These are phyloP conservation scores for Candida freyschussii DNA, from an alignment of 1,139 yeast genomes.

Conservation along the genomic window DNA sequence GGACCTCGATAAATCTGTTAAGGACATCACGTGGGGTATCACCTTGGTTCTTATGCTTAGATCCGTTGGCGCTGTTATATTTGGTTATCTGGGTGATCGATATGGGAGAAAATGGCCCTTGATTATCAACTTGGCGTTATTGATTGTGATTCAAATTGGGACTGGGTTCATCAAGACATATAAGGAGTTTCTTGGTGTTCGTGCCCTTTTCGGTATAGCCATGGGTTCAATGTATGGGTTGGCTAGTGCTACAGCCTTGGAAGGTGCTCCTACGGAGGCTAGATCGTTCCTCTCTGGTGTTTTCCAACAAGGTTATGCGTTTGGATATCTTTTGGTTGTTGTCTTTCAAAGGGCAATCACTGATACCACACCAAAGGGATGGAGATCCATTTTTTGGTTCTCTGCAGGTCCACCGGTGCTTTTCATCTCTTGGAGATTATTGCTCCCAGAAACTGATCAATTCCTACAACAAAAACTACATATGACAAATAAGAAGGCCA, in stretches of 20 bases:
- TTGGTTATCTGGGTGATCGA: conserved; percentile 62
- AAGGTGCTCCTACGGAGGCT: conserved; percentile 49
- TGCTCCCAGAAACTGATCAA: conserved; percentile 59
- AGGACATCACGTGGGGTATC: conserved; percentile 61
- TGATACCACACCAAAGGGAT: conserved; percentile 42
- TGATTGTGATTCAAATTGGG: conserved; percentile 61
- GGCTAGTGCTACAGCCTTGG: conserved; percentile 64
- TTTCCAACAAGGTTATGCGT: conserved; percentile 69
- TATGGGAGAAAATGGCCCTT: conserved; percentile 75
- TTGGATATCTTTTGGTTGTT: conserved; percentile 63
- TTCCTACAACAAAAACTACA: conserved; percentile 35
- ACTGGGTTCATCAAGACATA: conserved; percentile 67
- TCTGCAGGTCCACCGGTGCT: conserved; percentile 65
- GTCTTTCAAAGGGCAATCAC: conserved; percentile 59
- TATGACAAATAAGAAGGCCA: conserved; percentile 26
- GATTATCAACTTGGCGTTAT: conserved; percentile 45
- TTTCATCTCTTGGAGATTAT: conserved; percentile 49
- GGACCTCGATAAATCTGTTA: conserved; percentile 13
- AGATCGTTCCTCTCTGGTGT: conserved; percentile 62
- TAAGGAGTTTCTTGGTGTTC: conserved; percentile 61
- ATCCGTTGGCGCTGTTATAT: conserved; percentile 70
- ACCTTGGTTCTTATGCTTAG: conserved; percentile 76
- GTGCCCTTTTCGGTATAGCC: conserved; percentile 62
- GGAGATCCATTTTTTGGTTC: conserved; percentile 83
- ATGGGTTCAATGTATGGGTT: conserved; percentile 72